Conservation (phyloP, 805 yeast species). For the Lipomyces spencermartinsiae region DNA sequence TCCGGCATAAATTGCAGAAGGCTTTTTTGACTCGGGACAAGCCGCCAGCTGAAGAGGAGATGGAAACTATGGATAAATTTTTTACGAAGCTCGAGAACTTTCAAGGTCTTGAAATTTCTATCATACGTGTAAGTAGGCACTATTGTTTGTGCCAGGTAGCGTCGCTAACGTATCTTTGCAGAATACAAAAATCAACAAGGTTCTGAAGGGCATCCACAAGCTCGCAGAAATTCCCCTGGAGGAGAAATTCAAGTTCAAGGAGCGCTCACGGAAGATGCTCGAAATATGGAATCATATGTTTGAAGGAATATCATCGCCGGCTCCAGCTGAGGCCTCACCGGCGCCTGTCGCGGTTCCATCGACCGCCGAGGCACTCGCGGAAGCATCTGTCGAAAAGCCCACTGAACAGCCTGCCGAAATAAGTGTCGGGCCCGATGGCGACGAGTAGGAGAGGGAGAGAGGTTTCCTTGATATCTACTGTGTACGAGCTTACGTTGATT, state of each 20-base stretch:
- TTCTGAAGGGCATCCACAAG: slow-evolving; percentile 44
- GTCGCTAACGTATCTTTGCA: slow-evolving; percentile 14
- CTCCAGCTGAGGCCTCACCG: slow-evolving; percentile 9
- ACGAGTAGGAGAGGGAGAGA: neutral
- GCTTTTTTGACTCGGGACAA: slow-evolving; percentile 42
- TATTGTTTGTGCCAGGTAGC: neutral
- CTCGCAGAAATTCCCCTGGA: slow-evolving; percentile 44
- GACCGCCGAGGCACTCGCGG: neutral
- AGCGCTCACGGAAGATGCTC: slow-evolving; percentile 41
- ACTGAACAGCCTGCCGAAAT: neutral
- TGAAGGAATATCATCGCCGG: slow-evolving; percentile 22
- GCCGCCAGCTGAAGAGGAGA: slow-evolving; percentile 41
- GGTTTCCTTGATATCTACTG: neutral
- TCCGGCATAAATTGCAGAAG: slow-evolving; percentile 46
- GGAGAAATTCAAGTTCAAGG: slow-evolving; percentile 43
- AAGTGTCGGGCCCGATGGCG: neutral
- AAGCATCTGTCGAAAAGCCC: neutral
- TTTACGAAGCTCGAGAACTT: slow-evolving; percentile 43
- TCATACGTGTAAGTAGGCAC: slow-evolving; percentile 36
- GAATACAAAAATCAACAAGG: slow-evolving; percentile 47
- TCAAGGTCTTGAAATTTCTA: slow-evolving; percentile 43
- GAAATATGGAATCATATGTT: slow-evolving; percentile 40
- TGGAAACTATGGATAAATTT: slow-evolving; percentile 42
- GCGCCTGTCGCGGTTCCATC: neutral
- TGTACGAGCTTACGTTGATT: neutral